Conservation (phyloP, 306 rosid genomes). For the Fagus crenata region DNA sequence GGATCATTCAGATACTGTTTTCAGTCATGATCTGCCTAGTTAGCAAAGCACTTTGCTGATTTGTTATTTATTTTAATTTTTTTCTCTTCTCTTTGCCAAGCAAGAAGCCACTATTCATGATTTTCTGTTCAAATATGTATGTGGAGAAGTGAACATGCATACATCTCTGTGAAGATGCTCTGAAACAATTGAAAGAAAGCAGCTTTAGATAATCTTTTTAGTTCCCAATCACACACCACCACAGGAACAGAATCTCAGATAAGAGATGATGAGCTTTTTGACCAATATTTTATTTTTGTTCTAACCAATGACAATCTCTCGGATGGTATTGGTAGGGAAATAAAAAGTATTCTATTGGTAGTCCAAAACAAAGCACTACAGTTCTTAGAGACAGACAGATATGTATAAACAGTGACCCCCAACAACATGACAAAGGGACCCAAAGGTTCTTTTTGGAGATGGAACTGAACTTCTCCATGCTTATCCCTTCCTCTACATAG, state of each 20-base stretch:
- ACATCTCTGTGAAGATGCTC: constrained; percentile 60
- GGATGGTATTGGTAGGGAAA: constrained; percentile 27
- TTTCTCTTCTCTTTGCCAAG: constrained; percentile 16
- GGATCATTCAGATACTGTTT: constrained; percentile 45
- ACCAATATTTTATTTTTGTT: constrained; percentile 39
- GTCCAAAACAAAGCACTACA: constrained; percentile 47
- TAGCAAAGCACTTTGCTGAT: constrained; percentile 23
- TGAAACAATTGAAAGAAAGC: constrained; percentile 62
- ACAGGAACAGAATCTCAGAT: constrained; percentile 86
- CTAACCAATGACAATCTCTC: constrained; percentile 35
- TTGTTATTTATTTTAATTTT: not conserved
- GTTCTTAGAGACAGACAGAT: constrained; percentile 40
- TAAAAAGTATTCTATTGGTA: constrained; percentile 32
- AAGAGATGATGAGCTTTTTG: constrained; percentile 64
- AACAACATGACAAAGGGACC: constrained; percentile 71
- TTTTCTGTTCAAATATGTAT: constrained; percentile 28
- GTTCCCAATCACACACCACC: constrained; percentile 69
- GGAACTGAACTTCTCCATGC: constrained; percentile 69
- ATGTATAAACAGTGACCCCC: constrained; percentile 59
- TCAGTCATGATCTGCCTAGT: constrained; percentile 38
- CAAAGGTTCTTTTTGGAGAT: constrained; percentile 44
- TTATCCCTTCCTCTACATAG: constrained; percentile 48
- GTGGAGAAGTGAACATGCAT: constrained; percentile 15
- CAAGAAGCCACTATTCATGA: constrained; percentile 17
- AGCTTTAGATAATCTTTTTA: constrained; percentile 64